These are phyloP conservation scores for Plasmodium relictum DNA, from an alignment of 169 alveolate species.

Conservation along the genomic window DNA sequence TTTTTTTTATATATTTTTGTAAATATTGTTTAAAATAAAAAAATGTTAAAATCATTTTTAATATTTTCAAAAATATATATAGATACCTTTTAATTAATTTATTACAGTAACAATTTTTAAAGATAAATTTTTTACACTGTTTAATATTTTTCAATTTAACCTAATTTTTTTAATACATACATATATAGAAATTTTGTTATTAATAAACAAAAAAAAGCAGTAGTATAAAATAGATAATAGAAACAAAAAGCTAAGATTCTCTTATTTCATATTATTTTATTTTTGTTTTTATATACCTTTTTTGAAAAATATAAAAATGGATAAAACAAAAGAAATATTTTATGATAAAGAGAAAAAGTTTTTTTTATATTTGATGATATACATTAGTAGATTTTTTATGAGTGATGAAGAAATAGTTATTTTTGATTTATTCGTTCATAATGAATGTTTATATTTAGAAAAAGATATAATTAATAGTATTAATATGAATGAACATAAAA, in stretches of 20 bases:
- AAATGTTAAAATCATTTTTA: too few species aligned
- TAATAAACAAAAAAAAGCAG: too few species aligned
- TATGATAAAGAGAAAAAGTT: constrained; percentile 56
- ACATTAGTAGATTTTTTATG: constrained; percentile 80
- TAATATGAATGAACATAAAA: constrained; percentile 80
- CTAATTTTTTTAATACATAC: too few species aligned
- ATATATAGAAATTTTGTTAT: too few species aligned
- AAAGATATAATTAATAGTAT: constrained; percentile 80
- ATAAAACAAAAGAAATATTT: constrained; percentile 41
- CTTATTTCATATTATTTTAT: background rate
- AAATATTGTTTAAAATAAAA: too few species aligned
- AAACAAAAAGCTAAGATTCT: background rate
- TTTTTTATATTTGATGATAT: constrained; percentile 40
- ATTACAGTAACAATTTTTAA: too few species aligned
- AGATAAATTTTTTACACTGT: too few species aligned
- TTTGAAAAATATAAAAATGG: constrained; percentile 5
- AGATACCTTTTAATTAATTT: too few species aligned
- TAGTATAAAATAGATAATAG: too few species aligned
- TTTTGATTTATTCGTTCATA: constrained; percentile 80
- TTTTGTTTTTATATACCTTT: background rate
- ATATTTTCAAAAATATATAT: too few species aligned
- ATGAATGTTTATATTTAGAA: constrained; percentile 81
- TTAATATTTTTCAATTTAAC: too few species aligned
- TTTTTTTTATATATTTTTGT: too few species aligned
- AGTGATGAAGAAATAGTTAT: constrained; percentile 86